Evolutionary conservation across 805 yeast species (phyloP), one percentile per base, ranked within the genome.

Genomic region (Teunomyces barrocoloradensis): DNA sequence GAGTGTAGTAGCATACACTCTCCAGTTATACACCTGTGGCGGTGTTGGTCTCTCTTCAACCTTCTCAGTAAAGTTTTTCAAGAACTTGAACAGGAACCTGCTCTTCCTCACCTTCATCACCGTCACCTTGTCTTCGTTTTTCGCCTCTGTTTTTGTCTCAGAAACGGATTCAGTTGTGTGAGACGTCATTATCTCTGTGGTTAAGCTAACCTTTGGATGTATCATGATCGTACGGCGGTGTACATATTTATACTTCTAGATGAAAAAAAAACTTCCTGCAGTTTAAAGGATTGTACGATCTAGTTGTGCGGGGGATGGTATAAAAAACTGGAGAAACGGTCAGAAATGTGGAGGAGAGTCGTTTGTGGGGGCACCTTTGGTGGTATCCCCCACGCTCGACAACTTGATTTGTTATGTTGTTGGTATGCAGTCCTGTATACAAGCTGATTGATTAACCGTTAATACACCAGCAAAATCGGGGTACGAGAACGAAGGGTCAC

Each of bases 1-100:
- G 30, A 68, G 45, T 4, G 73, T 70, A 11, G 74, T 69, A 35
- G 59, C 56, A 50, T 68, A 68, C 30, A 66, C 55, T 42, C 67
- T 51, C 53, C 53, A 57, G 53, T 70, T 69, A 54, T 70, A 70
- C 2, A 70, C 72, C 49, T 63, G 62, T 2, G 62, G 55, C 9
- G 74, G 74, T 2, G 75, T 69, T 18, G 71, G 71, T 42, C 74
- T 48, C 34, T 71, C 75, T 48, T 71, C 75, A 42, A 59, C 52
- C 43, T 62, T 65, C 39, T 64, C 66, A 34, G 68, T 62, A 39
- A 66, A 46, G 45, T 52, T 52, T n/a, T 45, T 48, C 33, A 52
- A 39, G 20, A 37, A 37, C 40, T 21, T 15, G 13, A 20, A 18
- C 38, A 5, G 23, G 12, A 23, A 20, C 17, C 23, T 4, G 5